phyloP scores from a whole-genome alignment of 179 eudicot genomes.

The Corrigiola litoralis region DNA sequence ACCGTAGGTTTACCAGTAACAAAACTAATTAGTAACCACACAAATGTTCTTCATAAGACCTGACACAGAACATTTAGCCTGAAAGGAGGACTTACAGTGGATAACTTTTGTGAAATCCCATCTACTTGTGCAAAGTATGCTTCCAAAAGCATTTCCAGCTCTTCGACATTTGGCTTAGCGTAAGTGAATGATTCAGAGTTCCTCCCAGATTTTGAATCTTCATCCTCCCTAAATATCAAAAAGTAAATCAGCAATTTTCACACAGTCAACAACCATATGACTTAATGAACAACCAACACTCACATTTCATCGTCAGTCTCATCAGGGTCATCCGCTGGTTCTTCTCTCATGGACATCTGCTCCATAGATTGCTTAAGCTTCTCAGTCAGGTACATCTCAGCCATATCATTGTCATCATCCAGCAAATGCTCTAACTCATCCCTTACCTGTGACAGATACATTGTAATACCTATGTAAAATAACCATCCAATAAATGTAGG shows the following conservation, averaged over 20 bases:
- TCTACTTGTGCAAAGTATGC: slow-evolving; percentile 57
- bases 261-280: neutral
- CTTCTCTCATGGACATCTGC: slow-evolving; percentile 16
- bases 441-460: slow-evolving; percentile 26
- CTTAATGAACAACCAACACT: neutral
- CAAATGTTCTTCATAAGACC: neutral
- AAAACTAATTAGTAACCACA: too few species aligned
- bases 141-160: slow-evolving; percentile 54
- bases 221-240: slow-evolving; percentile 20
- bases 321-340: neutral
- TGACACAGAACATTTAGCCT: neutral
- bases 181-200: slow-evolving; percentile 14
- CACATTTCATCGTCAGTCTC: slow-evolving; percentile 29
- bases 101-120: slow-evolving; percentile 37
- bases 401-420: slow-evolving; percentile 50
- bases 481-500: neutral
- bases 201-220: slow-evolving; percentile 25
- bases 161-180: slow-evolving; percentile 35
- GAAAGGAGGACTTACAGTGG: slow-evolving; percentile 25
- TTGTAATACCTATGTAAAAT: neutral
- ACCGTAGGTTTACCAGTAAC: too few species aligned
- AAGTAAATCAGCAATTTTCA: neutral
- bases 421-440: slow-evolving; percentile 46
- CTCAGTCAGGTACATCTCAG: slow-evolving; percentile 48
- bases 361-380: slow-evolving; percentile 30